Base-by-base conservation (phyloP, 371 early-diverging fungal genomes). In the Mortierella sp. region DNA sequence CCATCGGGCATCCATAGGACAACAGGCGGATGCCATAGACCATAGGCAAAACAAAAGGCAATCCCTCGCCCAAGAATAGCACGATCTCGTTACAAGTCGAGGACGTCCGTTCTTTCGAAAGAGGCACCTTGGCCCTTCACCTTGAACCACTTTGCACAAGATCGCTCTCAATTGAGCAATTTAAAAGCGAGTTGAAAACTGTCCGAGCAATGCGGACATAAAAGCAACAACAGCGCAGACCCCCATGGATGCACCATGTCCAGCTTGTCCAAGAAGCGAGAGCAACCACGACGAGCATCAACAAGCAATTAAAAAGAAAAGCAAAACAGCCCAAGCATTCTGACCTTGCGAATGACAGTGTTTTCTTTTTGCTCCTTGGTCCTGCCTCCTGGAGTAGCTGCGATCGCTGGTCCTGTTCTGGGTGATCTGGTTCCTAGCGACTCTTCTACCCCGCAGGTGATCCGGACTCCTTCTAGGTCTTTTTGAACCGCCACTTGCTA, bases 131-230 rank as follows among this genome's bases (percentile, higher is more conserved):
- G 6, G 16, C 16, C 50, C 14, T 50, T 50, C 50, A 14, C 0
- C 50, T 50, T 50, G 50, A 50, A 50, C 11, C 16, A 0, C 54
- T 54, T 50, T 50, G 50, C 55, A 55, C 55, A 26, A 55, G 26
- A 59, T 59, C 61, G 61, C 61, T 61, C 61, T 34, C 61, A 34
- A 21, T 31, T 59, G 59, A 59, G 59, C 59, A 59, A 31, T 31
- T 31, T 59, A 31, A n/a, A 26, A 24, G 6, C 19, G 9, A n/a
- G 13, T 26, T 10, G 26, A 55, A 55, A 55, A 55, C 31, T 59
- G 59, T 14, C 59, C 59, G 59, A 61, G 61, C 61, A 31, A 61
- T 61, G 19, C 2, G 8, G 28, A 31, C 19, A 16, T 54, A 16
- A 8, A 19, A 40, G 43, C 16, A 34, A 34, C 13, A 2, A 16